Percentiles rank a stretch among this genome's conserved stretches.
phyloP scores from a whole-genome alignment of 2,329 filamentous ascomycete species.

The Cytospora paraplurivora region DNA sequence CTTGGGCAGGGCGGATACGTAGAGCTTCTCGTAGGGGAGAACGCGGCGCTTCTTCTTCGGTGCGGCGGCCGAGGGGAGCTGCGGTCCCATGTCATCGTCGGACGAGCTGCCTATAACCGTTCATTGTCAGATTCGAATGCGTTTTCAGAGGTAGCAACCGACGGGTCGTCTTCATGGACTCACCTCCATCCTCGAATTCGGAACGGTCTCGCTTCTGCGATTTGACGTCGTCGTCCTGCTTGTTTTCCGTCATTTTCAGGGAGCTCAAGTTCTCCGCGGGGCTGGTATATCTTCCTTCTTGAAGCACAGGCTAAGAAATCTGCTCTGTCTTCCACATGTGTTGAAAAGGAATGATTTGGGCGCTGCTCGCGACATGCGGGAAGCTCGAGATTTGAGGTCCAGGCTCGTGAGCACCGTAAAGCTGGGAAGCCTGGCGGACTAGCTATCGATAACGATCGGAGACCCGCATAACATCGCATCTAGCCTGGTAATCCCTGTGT shows the following conservation, averaged over 20 bases:
- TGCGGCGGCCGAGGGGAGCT: constrained; percentile 76
- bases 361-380: background rate
- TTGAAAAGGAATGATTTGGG: background rate
- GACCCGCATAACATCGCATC: background rate
- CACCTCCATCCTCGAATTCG: constrained; percentile 52
- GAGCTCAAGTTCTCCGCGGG: background rate
- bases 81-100: constrained; percentile 91
- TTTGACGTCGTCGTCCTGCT: constrained; percentile 37
- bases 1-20: constrained; percentile 83
- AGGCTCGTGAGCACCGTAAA: constrained; percentile 7
- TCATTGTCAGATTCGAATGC: constrained; percentile 12
- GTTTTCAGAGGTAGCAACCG: background rate
- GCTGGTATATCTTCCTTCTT: too few species aligned
- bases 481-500: background rate
- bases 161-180: constrained; percentile 16
- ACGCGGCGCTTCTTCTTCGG: constrained; percentile 90
- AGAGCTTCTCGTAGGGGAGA: constrained; percentile 92
- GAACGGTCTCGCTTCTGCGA: constrained; percentile 59
- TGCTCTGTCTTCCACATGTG: background rate
- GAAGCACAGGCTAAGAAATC: background rate
- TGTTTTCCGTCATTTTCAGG: constrained; percentile 38
- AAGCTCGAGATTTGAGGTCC: background rate
- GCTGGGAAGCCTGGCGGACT: background rate
- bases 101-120: constrained; percentile 57
- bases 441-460: constrained; percentile 2